Percentiles rank a stretch among this genome's conserved stretches.
phyloP scores from a whole-genome alignment of 169 alveolate genomes.

The Plasmodium gallinaceum region DNA sequence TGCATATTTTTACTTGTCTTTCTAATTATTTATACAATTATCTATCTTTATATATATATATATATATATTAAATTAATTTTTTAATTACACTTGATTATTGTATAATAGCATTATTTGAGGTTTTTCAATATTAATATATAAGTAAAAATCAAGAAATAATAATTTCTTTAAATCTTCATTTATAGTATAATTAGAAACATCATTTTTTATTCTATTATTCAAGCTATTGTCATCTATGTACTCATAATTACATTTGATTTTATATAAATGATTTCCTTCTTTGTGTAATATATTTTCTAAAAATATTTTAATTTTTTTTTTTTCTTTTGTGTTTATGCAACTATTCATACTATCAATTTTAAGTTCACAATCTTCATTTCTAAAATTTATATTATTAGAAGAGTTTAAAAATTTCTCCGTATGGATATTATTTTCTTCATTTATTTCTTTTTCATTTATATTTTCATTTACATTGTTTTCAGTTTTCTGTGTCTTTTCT shows the following conservation, averaged over 20 bases:
- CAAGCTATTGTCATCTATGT: neutral
- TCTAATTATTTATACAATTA: neutral
- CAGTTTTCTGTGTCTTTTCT: neutral
- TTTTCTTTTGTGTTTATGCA: conserved; percentile 19
- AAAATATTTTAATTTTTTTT: conserved; percentile 24
- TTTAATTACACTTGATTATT: conserved; percentile 47
- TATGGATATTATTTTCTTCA: neutral
- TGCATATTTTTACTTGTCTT: neutral
- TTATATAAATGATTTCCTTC: conserved; percentile 53
- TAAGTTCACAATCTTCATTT: conserved; percentile 1
- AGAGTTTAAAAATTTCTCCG: neutral
- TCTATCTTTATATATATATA: conserved; percentile 3
- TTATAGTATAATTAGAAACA: neutral
- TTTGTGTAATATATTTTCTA: conserved; percentile 44
- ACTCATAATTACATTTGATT: conserved; percentile 39
- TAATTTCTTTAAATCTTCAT: conserved; percentile 22
- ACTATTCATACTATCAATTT: conserved; percentile 20
- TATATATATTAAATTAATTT: conserved; percentile 1
- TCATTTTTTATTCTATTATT: conserved; percentile 11
- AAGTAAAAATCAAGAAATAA: conserved; percentile 53
- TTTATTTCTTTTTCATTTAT: neutral
- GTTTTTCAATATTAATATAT: conserved; percentile 37
- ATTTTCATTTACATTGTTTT: neutral
- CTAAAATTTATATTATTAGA: neutral
- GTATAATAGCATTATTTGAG: conserved; percentile 27